Base-by-base conservation (phyloP, 306 rosid genomes). In the Corylus americana region DNA sequence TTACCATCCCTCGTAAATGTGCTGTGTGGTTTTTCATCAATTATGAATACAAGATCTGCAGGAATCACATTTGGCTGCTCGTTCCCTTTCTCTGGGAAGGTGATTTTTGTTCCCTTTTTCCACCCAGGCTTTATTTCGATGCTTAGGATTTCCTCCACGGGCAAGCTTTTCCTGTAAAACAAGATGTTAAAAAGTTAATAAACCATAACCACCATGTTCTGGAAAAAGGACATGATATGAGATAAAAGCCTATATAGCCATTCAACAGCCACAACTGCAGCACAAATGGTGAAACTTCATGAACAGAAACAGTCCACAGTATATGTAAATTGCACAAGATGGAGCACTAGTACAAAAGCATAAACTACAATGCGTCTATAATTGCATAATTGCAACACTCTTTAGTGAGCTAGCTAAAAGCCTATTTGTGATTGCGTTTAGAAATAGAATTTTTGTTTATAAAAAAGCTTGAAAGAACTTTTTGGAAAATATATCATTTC, bases 91-190 rank as follows among this genome's bases (percentile, higher is more conserved):
- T 91, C 97, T 0, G 89, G 93, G 86, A 92, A 94, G 3, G 98
- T 94, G 73, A 94, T 87, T 72, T 94, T 94, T 13, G 98, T 94
- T 63, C 98, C 98, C 80, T 92, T 94, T 77, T 94, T 92, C 98
- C 98, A 94, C 20, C 98, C 98, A 1, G 98, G 98, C 81, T 92
- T 92, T 79, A 94, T 77, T 59, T 89, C 95, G n/a, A 94, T 89
- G 66, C 87, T 91, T 58, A 94, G 72, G 71, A 94, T 91, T 86
- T 94, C 98, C 68, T 92, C 97, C 88, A 92, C 95, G 1, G 84
- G 93, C 66, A 82, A 8, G 70, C 89, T 86, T 81, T 79, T 86
- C 77, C 98, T 94, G 88, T 49, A 74, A 1, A 29, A 17, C 82
- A 79, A 70, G 51, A 83, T 11, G 48, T 20, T 31, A 22, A 31